Percentiles rank a stretch among this genome's conserved stretches.
These are phyloP conservation scores for Astraeus odoratus DNA, from an alignment of 768 basidiomycete genomes.

Conservation along the genomic window DNA sequence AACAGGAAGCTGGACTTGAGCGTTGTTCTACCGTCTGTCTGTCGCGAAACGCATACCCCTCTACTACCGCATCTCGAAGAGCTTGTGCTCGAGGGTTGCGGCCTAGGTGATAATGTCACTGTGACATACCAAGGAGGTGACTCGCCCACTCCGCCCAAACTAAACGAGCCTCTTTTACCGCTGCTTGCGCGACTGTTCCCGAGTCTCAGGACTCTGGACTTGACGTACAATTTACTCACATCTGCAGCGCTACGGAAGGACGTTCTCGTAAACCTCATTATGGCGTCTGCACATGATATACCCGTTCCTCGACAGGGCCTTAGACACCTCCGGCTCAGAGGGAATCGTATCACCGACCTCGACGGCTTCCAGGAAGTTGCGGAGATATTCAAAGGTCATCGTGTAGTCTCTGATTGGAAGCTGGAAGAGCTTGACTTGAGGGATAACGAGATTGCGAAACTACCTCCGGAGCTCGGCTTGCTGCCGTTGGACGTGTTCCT, in stretches of 20 bases:
- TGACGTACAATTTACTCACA: conserved; percentile 70
- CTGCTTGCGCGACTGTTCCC: conserved; percentile 66
- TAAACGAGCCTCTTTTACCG: conserved; percentile 49
- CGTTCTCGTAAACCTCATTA: conserved; percentile 43
- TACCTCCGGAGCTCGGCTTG: conserved; percentile 65
- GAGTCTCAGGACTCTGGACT: conserved; percentile 55
- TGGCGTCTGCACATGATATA: conserved; percentile 31
- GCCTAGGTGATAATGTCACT: conserved; percentile 51
- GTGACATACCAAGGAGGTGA: conserved; percentile 32
- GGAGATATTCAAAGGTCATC: conserved; percentile 57
- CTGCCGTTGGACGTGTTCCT: conserved; percentile 74
- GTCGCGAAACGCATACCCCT: conserved; percentile 24
- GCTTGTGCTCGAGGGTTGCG: conserved; percentile 67
- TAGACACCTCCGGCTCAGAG: conserved; percentile 57
- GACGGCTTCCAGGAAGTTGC: conserved; percentile 58
- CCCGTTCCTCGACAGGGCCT: conserved; percentile 43
- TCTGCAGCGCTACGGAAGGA: conserved; percentile 44
- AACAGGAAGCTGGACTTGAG: conserved; percentile 64
- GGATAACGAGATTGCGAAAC: conserved; percentile 70
- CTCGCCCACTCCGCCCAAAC: conserved; percentile 34
- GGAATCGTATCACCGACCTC: conserved; percentile 58
- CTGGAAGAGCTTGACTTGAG: conserved; percentile 78
- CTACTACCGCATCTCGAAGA: conserved; percentile 68
- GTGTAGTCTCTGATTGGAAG: conserved; percentile 60
- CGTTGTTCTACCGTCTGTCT: conserved; percentile 43